Conservation (phyloP, 345 rosid species). For the Xanthoceras sorbifolium region DNA sequence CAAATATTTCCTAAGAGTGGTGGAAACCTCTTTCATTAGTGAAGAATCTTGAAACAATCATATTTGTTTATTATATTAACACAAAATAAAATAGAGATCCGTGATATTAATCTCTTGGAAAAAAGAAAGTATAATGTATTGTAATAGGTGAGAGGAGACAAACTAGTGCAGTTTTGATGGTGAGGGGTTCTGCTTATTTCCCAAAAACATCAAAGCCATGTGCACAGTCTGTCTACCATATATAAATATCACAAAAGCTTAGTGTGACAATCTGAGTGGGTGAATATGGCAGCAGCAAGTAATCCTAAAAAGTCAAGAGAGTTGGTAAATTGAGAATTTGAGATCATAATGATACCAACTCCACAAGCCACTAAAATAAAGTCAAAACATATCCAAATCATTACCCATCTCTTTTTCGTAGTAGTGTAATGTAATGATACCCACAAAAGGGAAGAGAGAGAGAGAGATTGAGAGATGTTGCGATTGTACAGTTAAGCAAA, state of each 20-base stretch:
- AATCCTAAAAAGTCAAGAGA: too few species aligned
- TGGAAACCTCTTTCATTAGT: neutral
- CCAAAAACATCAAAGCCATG: neutral
- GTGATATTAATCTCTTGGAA: neutral
- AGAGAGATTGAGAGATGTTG: neutral
- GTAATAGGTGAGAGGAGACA: neutral
- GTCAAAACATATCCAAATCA: constrained; percentile 20
- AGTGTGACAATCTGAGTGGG: neutral
- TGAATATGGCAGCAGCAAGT: too few species aligned
- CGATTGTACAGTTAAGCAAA: neutral
- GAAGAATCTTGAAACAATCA: neutral
- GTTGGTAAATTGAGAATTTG: too few species aligned
- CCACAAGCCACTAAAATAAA: neutral
- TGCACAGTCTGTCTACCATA: neutral
- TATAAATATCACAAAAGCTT: neutral
- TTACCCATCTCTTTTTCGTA: constrained; percentile 11
- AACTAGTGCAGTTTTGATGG: neutral
- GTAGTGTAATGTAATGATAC: neutral
- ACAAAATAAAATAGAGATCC: neutral
- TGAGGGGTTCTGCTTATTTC: neutral
- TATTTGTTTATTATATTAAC: neutral
- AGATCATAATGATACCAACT: constrained; percentile 16
- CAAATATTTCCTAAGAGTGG: neutral
- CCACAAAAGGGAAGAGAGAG: neutral
- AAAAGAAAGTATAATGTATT: neutral